A percentile compares a stretch with the other conserved stretches of the same genome.
Evolutionary conservation across 208 protist genomes (phyloP).

Genomic region (Vickermania ingenoplastis): DNA sequence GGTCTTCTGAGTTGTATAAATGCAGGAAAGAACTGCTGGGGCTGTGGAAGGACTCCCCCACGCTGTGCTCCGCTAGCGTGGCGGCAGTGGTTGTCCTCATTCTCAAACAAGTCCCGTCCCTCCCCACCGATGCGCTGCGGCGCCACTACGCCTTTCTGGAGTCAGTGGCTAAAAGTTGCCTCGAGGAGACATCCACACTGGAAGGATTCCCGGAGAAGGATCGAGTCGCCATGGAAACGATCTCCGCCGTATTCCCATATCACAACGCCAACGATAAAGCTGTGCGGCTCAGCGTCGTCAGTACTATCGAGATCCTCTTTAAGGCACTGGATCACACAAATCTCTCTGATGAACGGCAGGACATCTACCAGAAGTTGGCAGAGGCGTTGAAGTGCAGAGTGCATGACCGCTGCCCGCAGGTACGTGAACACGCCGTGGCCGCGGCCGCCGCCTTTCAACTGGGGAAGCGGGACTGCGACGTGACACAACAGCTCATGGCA

Average conservation of each 20-base stretch:
- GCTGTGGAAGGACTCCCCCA: conserved; percentile 10
- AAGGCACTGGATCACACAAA: conserved; percentile 71
- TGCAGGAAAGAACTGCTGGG: conserved; percentile 47
- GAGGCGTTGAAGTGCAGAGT: conserved; percentile 73
- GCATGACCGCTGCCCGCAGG: conserved; percentile 64
- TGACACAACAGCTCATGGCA: conserved; percentile 78
- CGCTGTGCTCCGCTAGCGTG: conserved; percentile 20
- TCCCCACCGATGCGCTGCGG: conserved; percentile 57
- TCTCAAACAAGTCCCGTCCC: conserved; percentile 59
- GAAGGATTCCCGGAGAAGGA: conserved; percentile 13
- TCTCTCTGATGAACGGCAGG: conserved; percentile 68
- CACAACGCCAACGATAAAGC: conserved; percentile 81
- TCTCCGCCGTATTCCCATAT: conserved; percentile 41
- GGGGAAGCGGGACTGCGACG: conserved; percentile 74
- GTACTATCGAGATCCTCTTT: conserved; percentile 57
- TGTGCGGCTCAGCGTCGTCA: conserved; percentile 71
- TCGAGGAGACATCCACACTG: conserved; percentile 27
- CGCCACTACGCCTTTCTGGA: conserved; percentile 72
- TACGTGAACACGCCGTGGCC: conserved; percentile 61
- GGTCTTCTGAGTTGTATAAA: conserved; percentile 53
- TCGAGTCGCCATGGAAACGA: conserved; percentile 42
- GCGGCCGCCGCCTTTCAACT: conserved; percentile 71
- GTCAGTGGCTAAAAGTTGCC: conserved; percentile 51
- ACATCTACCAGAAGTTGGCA: conserved; percentile 70
- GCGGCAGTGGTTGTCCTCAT: conserved; percentile 53